Base-by-base conservation (phyloP, 768 basidiomycete species). In the Auricularia heimuer region DNA sequence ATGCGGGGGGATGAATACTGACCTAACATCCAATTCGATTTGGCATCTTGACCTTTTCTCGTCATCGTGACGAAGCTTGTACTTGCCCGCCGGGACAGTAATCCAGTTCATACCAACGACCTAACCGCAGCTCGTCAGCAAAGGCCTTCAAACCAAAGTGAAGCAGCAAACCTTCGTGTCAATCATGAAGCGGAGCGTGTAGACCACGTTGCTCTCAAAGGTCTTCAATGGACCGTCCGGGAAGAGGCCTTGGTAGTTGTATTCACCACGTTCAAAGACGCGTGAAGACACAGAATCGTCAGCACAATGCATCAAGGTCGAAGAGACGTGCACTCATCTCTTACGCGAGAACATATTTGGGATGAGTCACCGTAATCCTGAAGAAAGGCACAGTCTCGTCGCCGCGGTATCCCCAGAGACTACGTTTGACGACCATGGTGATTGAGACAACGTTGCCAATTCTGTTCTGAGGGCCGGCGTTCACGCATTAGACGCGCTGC, bases 61-160 rank as follows among this genome's bases (percentile, higher is more conserved):
- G 54, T 79, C 78, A 11, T 75, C 79, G 2, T 81, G 72, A n/a
- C 86, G 65, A 21, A 95, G 72, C 12, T 79, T 78, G 71, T 97
- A 99, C 69, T 85, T 85, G 2, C 91, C 91, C 3, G 89, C 85
- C 3, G 89, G 89, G 8, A 97, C 79, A 76, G 98, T 94, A 63
- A 99, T 89, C 96, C 97, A 99, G 73, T 98, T 98, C 97, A 99
- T 98, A 8, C 97, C 97, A 61, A 95, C 88, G 36, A 99, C 87
- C 92, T 94, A 67, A 1, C 3, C 29, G 29, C 6, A 18, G 35
- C 3, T 10, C n/a, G 29, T 45, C 6, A 33, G 44, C 35, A 45
- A 35, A 61, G 8, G 44, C 35, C 4, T 8, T 37, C 18, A 62
- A 35, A 35, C 24, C 18, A 10, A 34, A 42, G 62, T 61, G 8